These are phyloP conservation scores for Salvia rosmarinus DNA, from an alignment of 257 asterid genomes.

Conservation along the genomic window DNA sequence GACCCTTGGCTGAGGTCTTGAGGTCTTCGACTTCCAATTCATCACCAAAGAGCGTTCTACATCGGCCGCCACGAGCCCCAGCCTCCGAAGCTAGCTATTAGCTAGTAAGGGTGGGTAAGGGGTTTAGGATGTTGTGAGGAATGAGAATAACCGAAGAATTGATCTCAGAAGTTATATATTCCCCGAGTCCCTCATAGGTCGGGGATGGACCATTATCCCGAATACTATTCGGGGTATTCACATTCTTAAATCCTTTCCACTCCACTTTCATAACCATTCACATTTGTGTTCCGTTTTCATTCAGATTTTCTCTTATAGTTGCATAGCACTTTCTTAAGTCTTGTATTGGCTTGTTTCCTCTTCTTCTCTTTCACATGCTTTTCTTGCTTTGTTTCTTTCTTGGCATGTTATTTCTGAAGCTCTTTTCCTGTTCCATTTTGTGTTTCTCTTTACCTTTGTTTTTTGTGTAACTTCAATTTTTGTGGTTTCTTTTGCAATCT, in stretches of 20 bases:
- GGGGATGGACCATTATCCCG: background rate
- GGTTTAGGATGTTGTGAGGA: background rate
- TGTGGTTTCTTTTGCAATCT: conserved; percentile 31
- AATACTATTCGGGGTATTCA: too few relatives aligned
- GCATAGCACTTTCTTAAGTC: background rate
- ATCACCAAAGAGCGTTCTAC: conserved; percentile 80
- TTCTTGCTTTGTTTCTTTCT: conserved; percentile 3
- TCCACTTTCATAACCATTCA: too few relatives aligned
- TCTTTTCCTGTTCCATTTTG: conserved; percentile 4
- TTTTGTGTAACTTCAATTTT: background rate
- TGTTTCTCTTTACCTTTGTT: conserved; percentile 14
- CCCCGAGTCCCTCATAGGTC: too few relatives aligned
- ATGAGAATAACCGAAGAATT: too few relatives aligned
- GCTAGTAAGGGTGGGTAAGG: too few relatives aligned
- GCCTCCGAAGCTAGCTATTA: conserved; percentile 52
- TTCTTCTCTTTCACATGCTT: conserved; percentile 1
- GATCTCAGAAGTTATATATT: too few relatives aligned
- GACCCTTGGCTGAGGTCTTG: conserved; percentile 90
- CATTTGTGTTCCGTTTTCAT: background rate
- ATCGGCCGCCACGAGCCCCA: conserved; percentile 45
- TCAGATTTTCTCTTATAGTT: too few relatives aligned
- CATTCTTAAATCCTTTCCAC: background rate
- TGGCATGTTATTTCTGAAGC: conserved; percentile 16
- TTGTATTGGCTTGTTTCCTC: background rate
- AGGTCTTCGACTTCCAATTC: conserved; percentile 64